Conservation (phyloP, 2,329 filamentous ascomycete species). For the Fusarium pseudonygamai region DNA sequence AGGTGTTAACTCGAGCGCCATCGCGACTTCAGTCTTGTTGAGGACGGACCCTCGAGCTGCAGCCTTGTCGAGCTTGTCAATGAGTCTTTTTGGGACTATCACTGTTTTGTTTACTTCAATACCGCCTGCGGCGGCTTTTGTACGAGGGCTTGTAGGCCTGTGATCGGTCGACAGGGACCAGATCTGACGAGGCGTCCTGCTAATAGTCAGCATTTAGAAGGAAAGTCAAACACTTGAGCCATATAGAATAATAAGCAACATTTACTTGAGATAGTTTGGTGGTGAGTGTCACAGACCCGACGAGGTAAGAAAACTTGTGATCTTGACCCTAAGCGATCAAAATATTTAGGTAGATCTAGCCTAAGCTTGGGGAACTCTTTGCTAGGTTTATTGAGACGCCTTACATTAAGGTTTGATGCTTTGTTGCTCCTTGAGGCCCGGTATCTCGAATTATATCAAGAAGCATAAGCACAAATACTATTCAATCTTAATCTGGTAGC, state of each 20-base stretch:
- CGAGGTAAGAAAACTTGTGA: not conserved
- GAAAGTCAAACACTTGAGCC: too few relatives aligned
- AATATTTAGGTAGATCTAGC: too few relatives aligned
- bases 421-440: too few relatives aligned
- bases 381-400: too few relatives aligned
- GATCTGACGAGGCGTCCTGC: not conserved
- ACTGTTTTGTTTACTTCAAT: slow-evolving; percentile 68
- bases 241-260: not conserved
- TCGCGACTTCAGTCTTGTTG: slow-evolving; percentile 66
- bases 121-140: slow-evolving; percentile 59
- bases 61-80: slow-evolving; percentile 66
- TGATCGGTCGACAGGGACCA: slow-evolving; percentile 33
- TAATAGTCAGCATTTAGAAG: not conserved
- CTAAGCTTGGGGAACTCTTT: too few relatives aligned
- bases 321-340: not conserved
- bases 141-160: slow-evolving; percentile 59
- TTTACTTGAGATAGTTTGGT: not conserved
- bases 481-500: not conserved
- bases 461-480: not conserved
- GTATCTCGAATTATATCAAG: not conserved
- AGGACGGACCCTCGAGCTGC: slow-evolving; percentile 67
- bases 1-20: slow-evolving; percentile 68
- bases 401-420: too few relatives aligned
- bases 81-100: slow-evolving; percentile 69
- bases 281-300: not conserved